Percentiles rank a stretch among this genome's conserved stretches.
Evolutionary conservation across 148 eudicot species (phyloP).

Genomic region (Fagopyrum tataricum): DNA sequence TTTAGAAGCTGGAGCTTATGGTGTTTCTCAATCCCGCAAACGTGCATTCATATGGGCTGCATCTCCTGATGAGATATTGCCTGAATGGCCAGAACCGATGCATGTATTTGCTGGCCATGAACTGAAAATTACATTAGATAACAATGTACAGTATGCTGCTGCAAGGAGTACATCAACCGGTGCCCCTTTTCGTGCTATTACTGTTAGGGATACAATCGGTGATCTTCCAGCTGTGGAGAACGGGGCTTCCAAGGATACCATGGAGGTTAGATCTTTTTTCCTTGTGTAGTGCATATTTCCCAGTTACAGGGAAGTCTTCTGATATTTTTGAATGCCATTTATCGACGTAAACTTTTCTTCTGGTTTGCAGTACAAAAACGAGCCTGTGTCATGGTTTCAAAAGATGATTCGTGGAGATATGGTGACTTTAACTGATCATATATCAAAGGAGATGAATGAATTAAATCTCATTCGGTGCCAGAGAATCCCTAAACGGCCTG

Average conservation of each 20-base stretch:
- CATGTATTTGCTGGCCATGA: constrained; percentile 92
- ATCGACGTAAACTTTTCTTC: neutral
- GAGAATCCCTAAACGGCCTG: constrained; percentile 81
- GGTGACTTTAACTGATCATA: constrained; percentile 57
- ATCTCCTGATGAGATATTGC: constrained; percentile 76
- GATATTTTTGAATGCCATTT: neutral
- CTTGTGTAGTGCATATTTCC: neutral
- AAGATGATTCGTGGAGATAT: constrained; percentile 68
- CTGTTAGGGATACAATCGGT: constrained; percentile 94
- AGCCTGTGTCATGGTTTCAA: constrained; percentile 86
- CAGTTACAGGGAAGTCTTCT: neutral
- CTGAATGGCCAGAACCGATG: constrained; percentile 99
- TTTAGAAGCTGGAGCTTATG: constrained; percentile 94
- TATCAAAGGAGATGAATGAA: constrained; percentile 87
- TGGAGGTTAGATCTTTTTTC: constrained; percentile 47
- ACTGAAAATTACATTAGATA: constrained; percentile 47
- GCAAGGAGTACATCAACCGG: constrained; percentile 78
- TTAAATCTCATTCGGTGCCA: constrained; percentile 86
- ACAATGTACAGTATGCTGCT: constrained; percentile 63
- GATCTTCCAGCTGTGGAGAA: constrained; percentile 85
- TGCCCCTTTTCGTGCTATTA: constrained; percentile 87
- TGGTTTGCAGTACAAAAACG: constrained; percentile 56
- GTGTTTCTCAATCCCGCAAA: constrained; percentile 91
- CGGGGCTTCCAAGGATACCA: constrained; percentile 55
- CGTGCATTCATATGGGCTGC: constrained; percentile 99